Evolutionary conservation across 2,329 filamentous ascomycete species (phyloP), one percentile per base, ranked within the genome.

Genomic region (Geosmithia flava): DNA sequence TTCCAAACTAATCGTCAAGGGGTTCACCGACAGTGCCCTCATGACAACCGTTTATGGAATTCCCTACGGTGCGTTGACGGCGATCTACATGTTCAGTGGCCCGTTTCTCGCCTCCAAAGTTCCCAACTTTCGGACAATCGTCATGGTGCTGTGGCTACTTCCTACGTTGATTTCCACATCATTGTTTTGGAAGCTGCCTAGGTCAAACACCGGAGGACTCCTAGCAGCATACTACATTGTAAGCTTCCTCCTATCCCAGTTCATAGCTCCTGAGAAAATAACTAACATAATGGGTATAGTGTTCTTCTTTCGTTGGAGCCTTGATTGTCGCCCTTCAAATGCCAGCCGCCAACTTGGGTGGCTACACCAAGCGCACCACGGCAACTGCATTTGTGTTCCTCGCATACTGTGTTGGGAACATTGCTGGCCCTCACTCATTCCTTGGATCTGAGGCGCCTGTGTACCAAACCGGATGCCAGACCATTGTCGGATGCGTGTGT

Each of bases 281-380:
- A 42, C 27, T 27, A 44, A 43, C 20, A 37, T 20, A 27, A n/a
- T n/a, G 16, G 8, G n/a, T 27, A 20, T 33, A 50, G 49, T 50
- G 49, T 39, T 41, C 49, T 0, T 59, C 67, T 1, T 76, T 66
- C 49, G 72, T 76, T 5, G 65, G 68, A 2, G 69, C 69, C 11
- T 59, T 77, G 15, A 71, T 76, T 1, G 60, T 76, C 5, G 70
- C 71, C 1, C 61, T 77, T 16, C 74, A 73, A 52, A 63, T 73
- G 55, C 70, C 70, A 2, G 66, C 68, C 3, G 61, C 65, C 20
- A 72, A 72, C 43, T 52, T 71, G 1, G 69, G 62, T 3, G 67
- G 68, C 8, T 69, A 69, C 53, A 70, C 67, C 3, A 70, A 70
- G 57, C 61, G 68, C 6, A 63, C 64, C 13, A 68, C 68, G 0